These are phyloP conservation scores for Dispira simplex DNA, from an alignment of 192 early-diverging fungal genomes.

Conservation along the genomic window DNA sequence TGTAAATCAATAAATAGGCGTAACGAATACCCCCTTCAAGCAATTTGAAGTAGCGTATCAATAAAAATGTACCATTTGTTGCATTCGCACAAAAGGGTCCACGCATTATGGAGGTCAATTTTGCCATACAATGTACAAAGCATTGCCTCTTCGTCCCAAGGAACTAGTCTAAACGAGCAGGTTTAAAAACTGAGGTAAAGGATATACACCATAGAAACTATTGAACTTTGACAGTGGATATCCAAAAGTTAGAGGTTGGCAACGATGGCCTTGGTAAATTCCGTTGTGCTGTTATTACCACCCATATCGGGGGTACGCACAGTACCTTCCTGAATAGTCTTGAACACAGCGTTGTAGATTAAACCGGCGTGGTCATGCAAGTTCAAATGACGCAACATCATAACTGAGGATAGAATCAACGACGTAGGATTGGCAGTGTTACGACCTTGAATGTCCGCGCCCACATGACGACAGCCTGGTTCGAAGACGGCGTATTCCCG, in stretches of 20 bases:
- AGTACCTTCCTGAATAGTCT: constrained; percentile 68
- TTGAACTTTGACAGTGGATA: too few relatives aligned
- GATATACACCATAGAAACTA: too few relatives aligned
- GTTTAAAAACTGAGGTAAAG: too few relatives aligned
- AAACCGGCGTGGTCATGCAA: constrained; percentile 78
- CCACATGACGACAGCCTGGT: constrained; percentile 97
- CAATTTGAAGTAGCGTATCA: too few relatives aligned
- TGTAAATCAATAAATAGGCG: too few relatives aligned
- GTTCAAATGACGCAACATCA: constrained; percentile 93
- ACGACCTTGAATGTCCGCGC: constrained; percentile 84
- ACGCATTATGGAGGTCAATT: too few relatives aligned
- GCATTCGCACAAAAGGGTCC: too few relatives aligned
- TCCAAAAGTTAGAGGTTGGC: constrained; percentile 35
- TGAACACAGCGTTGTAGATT: constrained; percentile 78
- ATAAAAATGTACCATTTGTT: too few relatives aligned
- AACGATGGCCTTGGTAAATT: constrained; percentile 88
- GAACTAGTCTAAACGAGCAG: too few relatives aligned
- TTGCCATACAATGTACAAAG: too few relatives aligned
- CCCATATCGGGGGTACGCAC: constrained; percentile 79
- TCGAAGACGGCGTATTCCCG: constrained; percentile 96
- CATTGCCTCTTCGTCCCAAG: too few relatives aligned
- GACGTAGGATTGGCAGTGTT: constrained; percentile 96
- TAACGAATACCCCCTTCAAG: too few relatives aligned
- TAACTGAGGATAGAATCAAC: constrained; percentile 79
- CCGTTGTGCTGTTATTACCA: constrained; percentile 72